phyloP scores from a whole-genome alignment of 257 asterid genomes.

The Plantago elongata region DNA sequence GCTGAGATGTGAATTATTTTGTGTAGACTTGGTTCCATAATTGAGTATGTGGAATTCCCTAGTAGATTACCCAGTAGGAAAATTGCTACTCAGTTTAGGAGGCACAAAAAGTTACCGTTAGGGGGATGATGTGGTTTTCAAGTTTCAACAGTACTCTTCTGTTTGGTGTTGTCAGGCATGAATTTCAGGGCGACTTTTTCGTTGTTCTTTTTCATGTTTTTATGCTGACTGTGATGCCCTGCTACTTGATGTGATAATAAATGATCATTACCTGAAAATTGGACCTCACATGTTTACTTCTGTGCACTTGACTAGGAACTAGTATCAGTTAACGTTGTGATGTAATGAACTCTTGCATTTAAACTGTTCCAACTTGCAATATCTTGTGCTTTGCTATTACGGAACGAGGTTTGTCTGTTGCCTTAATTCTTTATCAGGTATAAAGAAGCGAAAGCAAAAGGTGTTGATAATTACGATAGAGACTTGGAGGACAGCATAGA shows the following conservation, averaged over 20 bases:
- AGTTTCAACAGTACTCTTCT: no score
- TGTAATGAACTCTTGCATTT: background rate
- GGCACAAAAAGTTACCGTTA: no score
- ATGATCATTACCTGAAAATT: no score
- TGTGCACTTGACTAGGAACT: no score
- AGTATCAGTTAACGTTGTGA: no score
- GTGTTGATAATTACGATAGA: slow-evolving; percentile 77
- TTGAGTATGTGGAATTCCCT: background rate
- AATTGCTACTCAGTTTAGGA: background rate
- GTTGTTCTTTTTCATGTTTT: no score
- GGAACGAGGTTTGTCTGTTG: slow-evolving; percentile 16
- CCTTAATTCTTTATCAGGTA: slow-evolving; percentile 64
- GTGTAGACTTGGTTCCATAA: background rate
- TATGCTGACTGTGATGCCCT: no score
- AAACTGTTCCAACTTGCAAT: background rate
- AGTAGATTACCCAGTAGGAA: background rate
- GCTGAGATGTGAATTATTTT: background rate
- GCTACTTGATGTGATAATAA: no score
- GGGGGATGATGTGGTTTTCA: no score
- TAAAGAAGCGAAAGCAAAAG: slow-evolving; percentile 75
- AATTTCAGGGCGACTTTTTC: no score
- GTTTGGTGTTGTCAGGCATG: background rate
- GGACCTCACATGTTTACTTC: no score
- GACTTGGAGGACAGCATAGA: slow-evolving; percentile 95
- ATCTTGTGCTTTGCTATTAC: background rate